Evolutionary conservation across 257 asterid genomes (phyloP).

Genomic region (Rhazya stricta): DNA sequence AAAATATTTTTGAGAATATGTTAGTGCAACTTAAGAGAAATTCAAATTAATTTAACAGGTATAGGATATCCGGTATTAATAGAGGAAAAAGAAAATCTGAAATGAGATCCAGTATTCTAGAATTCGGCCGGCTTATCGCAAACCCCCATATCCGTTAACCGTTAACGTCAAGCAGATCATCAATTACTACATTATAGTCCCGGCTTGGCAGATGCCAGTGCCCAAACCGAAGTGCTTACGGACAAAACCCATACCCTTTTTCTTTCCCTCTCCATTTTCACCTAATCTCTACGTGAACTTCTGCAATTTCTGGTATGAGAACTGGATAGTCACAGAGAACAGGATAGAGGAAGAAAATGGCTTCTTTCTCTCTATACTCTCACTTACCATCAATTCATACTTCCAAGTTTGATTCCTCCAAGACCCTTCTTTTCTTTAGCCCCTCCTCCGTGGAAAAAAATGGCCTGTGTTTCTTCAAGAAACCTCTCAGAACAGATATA

Average conservation of each 20-base stretch:
- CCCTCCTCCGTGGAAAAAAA: conserved; percentile 13
- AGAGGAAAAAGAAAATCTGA: too few species aligned
- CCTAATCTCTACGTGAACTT: background rate
- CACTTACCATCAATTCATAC: conserved; percentile 28
- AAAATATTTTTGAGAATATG: too few species aligned
- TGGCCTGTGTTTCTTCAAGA: conserved; percentile 19
- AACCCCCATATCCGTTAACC: background rate
- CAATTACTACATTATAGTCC: background rate
- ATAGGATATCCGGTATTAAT: too few species aligned
- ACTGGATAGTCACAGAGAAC: background rate
- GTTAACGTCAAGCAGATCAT: background rate
- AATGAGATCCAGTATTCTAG: too few species aligned
- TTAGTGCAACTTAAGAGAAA: too few species aligned
- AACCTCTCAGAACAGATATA: conserved; percentile 15
- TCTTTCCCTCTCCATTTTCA: background rate
- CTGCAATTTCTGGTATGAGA: background rate
- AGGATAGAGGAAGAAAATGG: conserved; percentile 19
- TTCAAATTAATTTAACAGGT: too few species aligned
- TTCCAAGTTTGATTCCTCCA: conserved; percentile 28
- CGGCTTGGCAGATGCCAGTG: background rate
- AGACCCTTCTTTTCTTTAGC: conserved; percentile 21
- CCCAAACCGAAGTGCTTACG: background rate
- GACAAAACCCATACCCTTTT: background rate
- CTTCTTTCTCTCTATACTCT: conserved; percentile 28
- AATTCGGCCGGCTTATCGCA: too few species aligned